Evolutionary conservation across 768 basidiomycete genomes (phyloP), one percentile per base, ranked within the genome.

Genomic region (Gloeopeniophorella convolvens): DNA sequence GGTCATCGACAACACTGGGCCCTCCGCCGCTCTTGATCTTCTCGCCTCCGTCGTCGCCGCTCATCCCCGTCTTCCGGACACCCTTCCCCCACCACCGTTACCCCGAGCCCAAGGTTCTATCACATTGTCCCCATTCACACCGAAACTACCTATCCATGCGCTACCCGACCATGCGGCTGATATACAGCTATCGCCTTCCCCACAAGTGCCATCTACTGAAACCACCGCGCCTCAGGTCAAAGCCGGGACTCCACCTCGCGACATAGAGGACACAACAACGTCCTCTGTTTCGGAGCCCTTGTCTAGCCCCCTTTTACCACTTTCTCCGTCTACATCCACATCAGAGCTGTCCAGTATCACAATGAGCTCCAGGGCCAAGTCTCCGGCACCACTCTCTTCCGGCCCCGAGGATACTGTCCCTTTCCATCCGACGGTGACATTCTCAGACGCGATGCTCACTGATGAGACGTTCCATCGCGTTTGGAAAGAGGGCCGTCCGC

Each of bases 401-500:
- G 33, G 12, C 7, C 28, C 47, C 11, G 52, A 48, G 24, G 47
- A 48, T 34, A 36, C 30, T 15, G 33, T 82, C 16, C 76, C 78
- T 0, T 72, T 63, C 11, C 74, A 73, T 50, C 55, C 64, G 1
- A 78, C 82, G 32, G 66, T 67, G 16, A 69, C 72, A 3, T 77
- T 81, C 59, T 48, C 65, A 0, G 70, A 78, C 49, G 58, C 68
- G 8, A 71, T 76, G 13, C 73, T 89, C 18, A 75, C 76, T 2
- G 76, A 80, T 26, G 72, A 74, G 5, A 60, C 73, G 4, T 92
- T 93, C 68, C 76, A 77, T 37, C 62, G 67, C 8, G 65, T 89
- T 7, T 97, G 94, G 94, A 62, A 64, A 5, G 67, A 67, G 34
- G 92, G 91, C 11, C 72, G 83, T 20, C 88, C 92, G 2, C 63